phyloP scores from a whole-genome alignment of 2,329 filamentous ascomycete species.

The Lachnellula occidentalis region DNA sequence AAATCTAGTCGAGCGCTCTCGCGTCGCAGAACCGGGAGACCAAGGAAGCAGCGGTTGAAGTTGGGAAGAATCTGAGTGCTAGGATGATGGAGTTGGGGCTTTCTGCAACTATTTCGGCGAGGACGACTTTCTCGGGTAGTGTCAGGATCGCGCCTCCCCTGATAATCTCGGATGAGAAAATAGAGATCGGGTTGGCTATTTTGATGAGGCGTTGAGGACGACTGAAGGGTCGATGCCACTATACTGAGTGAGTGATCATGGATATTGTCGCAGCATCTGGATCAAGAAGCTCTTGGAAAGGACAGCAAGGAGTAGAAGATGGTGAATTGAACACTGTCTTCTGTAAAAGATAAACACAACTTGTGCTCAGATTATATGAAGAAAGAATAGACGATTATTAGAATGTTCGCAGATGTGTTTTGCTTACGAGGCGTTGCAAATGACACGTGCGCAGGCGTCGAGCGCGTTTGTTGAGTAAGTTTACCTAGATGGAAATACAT shows the following conservation, averaged over 20 bases:
- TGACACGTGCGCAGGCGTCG: neutral
- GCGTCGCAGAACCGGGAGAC: conserved; percentile 37
- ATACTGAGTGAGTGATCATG: neutral
- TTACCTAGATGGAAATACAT: no score
- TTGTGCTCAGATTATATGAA: no score
- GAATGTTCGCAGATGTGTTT: neutral
- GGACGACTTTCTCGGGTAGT: conserved; percentile 49
- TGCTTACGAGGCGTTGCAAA: neutral
- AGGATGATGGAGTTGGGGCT: conserved; percentile 47
- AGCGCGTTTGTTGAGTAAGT: no score
- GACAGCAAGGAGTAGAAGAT: no score
- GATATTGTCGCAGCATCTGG: no score
- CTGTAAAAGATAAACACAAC: no score
- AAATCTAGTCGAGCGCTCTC: conserved; percentile 45
- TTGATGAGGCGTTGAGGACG: conserved; percentile 48
- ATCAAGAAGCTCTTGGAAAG: no score
- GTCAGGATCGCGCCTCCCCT: conserved; percentile 58
- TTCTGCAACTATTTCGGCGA: conserved; percentile 51
- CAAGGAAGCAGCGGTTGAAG: conserved; percentile 41
- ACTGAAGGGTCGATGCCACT: conserved; percentile 8
- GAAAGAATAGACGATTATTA: no score
- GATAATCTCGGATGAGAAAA: conserved; percentile 46
- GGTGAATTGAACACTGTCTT: no score
- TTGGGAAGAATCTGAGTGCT: conserved; percentile 43
- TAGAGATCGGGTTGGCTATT: conserved; percentile 47